Base-by-base conservation (phyloP, 768 basidiomycete species). In the Amanita thiersii region DNA sequence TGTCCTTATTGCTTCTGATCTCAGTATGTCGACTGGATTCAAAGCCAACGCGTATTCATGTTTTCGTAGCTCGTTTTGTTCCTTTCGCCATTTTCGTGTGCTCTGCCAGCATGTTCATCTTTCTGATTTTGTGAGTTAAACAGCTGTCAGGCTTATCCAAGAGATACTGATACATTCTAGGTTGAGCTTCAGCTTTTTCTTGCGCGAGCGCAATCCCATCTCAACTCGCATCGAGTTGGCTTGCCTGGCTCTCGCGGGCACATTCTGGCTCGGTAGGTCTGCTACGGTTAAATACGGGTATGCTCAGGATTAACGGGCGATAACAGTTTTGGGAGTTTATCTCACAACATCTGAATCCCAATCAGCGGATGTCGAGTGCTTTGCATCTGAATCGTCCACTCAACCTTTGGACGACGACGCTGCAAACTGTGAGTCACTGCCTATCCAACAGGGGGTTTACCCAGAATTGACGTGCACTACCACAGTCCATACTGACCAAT, bases 61-160 rank as follows among this genome's bases (percentile, higher is more conserved):
- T 21, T 33, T 33, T 7, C 21, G 40, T 52, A 90, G 87, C 87
- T 64, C 86, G 81, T 64, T 90, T 89, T 56, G 79, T 90, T 28
- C 87, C 87, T 12, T 85, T 87, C 55, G 81, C 87, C 40, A 73
- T 90, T 55, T 89, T 89, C 51, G 84, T 87, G 32, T 84, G 79
- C 53, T 70, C 70, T 30, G 75, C 73, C 26, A 86, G 81, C 54
- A 55, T 88, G 56, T 59, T 85, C 48, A 74, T 87, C 51, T 71
- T 87, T 38, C 49, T 76, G 30, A 61, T 75, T 42, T 71, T 90
- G 85, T 86, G 50, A 54, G 80, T 69, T 21, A 28, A 10, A 31
- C 19, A 40, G 28, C 12, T 30, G 20, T 30, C 33, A 30, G 6
- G 28, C 3, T 34, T 12, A 4, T 37, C 17, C 5, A 18, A 19